Evolutionary conservation across 805 yeast genomes (phyloP).

Genomic region (Kazachstania martiniae): DNA sequence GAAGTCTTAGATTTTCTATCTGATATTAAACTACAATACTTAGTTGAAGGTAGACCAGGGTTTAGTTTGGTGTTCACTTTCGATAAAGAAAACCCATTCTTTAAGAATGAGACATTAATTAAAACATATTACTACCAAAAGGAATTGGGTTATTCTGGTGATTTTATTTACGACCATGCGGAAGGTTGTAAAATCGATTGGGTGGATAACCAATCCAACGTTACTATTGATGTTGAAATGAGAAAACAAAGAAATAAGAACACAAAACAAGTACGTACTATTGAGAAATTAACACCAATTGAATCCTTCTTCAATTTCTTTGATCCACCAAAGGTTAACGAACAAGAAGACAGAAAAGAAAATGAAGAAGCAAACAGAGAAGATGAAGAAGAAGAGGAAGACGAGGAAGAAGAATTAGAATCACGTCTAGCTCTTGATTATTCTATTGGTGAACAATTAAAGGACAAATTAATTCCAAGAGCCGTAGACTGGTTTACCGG

Average conservation of each 20-base stretch:
- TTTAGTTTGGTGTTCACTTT: conserved; percentile 81
- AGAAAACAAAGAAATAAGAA: conserved; percentile 95
- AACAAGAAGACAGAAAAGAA: conserved; percentile 37
- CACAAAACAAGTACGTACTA: conserved; percentile 92
- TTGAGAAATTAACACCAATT: conserved; percentile 87
- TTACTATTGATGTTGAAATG: conserved; percentile 79
- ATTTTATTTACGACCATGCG: conserved; percentile 93
- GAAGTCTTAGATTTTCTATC: conserved; percentile 62
- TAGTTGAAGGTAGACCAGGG: conserved; percentile 59
- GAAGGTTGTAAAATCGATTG: conserved; percentile 78
- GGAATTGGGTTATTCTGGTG: conserved; percentile 90
- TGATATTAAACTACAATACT: conserved; percentile 70
- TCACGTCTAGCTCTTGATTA: conserved; percentile 83
- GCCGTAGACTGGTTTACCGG: conserved; percentile 99
- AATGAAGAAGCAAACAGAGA: too few species aligned
- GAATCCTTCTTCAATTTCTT: conserved; percentile 95
- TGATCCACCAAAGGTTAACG: conserved; percentile 69
- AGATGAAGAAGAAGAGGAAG: conserved; percentile 43
- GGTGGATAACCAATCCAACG: conserved; percentile 69
- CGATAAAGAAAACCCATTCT: conserved; percentile 52
- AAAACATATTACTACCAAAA: conserved; percentile 91
- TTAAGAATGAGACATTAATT: conserved; percentile 58
- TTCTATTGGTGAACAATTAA: conserved; percentile 90
- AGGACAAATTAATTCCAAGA: conserved; percentile 90
- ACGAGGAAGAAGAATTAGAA: conserved; percentile 67